Evolutionary conservation across 805 yeast species (phyloP), one percentile per base, ranked within the genome.

Genomic region (Ogataea nonfermentans): DNA sequence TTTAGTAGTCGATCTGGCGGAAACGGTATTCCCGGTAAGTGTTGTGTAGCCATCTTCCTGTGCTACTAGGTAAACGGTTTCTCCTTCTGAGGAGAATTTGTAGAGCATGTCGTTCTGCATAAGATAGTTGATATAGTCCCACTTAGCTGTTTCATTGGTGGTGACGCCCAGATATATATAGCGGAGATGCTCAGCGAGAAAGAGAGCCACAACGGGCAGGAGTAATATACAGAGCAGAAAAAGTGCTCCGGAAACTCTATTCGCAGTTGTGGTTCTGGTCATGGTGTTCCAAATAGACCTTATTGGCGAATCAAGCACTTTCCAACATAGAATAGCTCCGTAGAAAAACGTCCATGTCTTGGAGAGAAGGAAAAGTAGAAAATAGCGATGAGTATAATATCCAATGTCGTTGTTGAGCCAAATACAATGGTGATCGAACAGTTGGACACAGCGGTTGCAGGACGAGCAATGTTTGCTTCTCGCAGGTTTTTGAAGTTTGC

Each of bases 401-500:
- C 80, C 82, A 35, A 77, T 67, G 51, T 80, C 78, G 50, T 74
- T 76, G 50, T 77, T 76, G 23, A 77, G 52, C 63, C 74, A 76
- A 8, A 68, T 49, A 49, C 82, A 77, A 53, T 77, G 82, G 52
- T 77, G 82, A 42, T 87, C 96, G 51, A 77, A 82, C 33, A 73
- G 51, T 9, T 74, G 58, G 13, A 84, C 66, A 53, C 95, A 87
- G 6, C 68, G 67, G 46, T 76, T 76, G 61, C 95, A 87, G 3
- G 67, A 67, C 1, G 79, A 67, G 54, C 95, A 87, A 59, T 87
- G 95, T 46, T 84, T 79, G 6, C 87, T 68, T 41, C 95, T 65
- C 2, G 95, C 88, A 10, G 85, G 78, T 46, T 90, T 67, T 79
- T 85, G 78, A 29, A 73, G 63, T 9, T 73, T 58, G 52, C 95